Base-by-base conservation (phyloP, 2,329 filamentous ascomycete species). In the Coniella vitis region DNA sequence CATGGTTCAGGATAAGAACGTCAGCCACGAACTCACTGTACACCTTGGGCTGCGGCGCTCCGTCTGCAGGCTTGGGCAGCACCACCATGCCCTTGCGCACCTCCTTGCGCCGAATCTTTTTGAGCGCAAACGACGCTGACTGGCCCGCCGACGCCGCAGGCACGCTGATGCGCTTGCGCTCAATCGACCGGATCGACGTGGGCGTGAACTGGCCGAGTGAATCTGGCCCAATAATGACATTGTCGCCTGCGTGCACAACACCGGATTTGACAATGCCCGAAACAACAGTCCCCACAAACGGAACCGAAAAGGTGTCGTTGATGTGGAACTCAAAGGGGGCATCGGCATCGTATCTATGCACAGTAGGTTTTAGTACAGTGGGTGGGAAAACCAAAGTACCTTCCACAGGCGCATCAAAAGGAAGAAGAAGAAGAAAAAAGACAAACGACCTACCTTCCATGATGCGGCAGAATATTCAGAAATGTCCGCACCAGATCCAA, bases 31-130 rank as follows among this genome's bases (percentile, higher is more conserved):
- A 91, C 62, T 90, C 86, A 31, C 78, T 73, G 61, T 84, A 79
- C 10, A 89, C 87, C 56, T 83, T 93, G 55, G 72, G 87, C 59
- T 62, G 72, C 0, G 84, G 79, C 54, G 86, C 76, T 46, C 81
- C 82, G 45, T 94, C 87, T 12, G 84, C 68, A 16, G 51, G 51
- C 63, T 90, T 94, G 38, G 90, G 87, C 25, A 98, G 72, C 4
- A 97, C 89, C 1, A 98, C 93, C 90, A 97, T 97, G 25, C 93
- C 93, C 72, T 98, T 98, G 12, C 93, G 79, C 0, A 98, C 91
- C 57, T 97, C 91, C 65, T 91, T 95, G 37, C 91, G 76, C 42
- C 90, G 82, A 3, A 97, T 78, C 54, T 90, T 85, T 57, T 93
- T 90, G 46, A 98, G 66, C 0, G 93, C 91, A 61, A 98, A 94